Evolutionary conservation across 2,329 filamentous ascomycete genomes (phyloP).

Genomic region (Amphichorda felina): DNA sequence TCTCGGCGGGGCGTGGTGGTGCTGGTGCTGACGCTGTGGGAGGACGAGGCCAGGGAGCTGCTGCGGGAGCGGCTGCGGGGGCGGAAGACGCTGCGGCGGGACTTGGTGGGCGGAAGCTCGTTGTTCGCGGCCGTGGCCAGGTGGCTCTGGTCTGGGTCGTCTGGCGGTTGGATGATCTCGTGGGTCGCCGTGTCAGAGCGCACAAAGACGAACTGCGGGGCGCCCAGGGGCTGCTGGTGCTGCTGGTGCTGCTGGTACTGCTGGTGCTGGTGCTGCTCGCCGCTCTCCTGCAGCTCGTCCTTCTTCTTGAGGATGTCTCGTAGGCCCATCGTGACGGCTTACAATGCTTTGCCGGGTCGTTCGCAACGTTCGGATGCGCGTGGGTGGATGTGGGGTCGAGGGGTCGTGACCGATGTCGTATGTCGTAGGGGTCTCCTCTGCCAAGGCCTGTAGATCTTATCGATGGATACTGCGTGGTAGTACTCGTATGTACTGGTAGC

Average conservation of each 20-base stretch:
- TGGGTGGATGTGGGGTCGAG: no score
- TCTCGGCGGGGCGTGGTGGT: constrained; percentile 4
- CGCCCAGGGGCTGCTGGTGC: constrained; percentile 15
- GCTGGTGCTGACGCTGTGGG: constrained; percentile 10
- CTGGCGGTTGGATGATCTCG: constrained; percentile 65
- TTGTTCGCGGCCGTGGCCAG: constrained; percentile 13
- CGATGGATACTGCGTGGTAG: no score
- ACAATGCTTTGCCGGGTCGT: no score
- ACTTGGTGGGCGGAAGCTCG: constrained; percentile 15
- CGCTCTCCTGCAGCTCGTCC: constrained; percentile 21
- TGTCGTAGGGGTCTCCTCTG: no score
- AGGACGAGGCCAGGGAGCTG: constrained; percentile 20
- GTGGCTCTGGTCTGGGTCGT: constrained; percentile 16
- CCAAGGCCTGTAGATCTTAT: no score
- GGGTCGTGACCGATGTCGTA: no score
- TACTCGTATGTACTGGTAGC: no score
- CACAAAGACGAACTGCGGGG: constrained; percentile 70
- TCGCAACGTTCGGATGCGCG: no score
- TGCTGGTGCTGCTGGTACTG: constrained; percentile 17
- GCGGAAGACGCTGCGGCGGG: constrained; percentile 31
- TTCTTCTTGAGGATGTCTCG: constrained; percentile 44
- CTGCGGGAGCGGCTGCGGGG: constrained; percentile 33
- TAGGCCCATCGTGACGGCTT: constrained; percentile 31
- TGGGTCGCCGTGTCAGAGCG: constrained; percentile 72
- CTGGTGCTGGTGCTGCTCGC: constrained; percentile 20